Conservation (phyloP, 495 filamentous ascomycete species). For the Tetracladium setigerum region DNA sequence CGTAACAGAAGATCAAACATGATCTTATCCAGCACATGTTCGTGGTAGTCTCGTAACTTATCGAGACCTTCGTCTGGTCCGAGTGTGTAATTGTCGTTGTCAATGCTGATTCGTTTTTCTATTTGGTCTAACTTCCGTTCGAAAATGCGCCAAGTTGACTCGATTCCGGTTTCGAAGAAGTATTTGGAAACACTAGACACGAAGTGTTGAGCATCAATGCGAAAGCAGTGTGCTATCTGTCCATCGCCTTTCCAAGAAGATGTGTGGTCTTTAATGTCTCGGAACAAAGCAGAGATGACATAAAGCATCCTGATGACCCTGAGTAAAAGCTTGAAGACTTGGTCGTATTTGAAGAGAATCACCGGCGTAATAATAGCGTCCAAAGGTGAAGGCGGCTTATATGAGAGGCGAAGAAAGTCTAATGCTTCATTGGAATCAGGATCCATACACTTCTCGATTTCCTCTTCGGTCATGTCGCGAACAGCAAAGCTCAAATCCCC, state of each 20-base stretch:
- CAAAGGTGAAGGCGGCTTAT: conserved; percentile 68
- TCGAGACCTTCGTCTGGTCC: conserved; percentile 45
- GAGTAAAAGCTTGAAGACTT: conserved; percentile 70
- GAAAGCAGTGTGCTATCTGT: conserved; percentile 47
- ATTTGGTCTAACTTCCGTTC: conserved; percentile 54
- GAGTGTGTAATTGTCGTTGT: conserved; percentile 21
- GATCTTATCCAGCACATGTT: conserved; percentile 69
- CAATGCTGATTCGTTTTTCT: conserved; percentile 46
- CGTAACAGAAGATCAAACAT: conserved; percentile 65
- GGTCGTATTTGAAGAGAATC: conserved; percentile 71
- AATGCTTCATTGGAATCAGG: conserved; percentile 74
- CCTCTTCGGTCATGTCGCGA: conserved; percentile 66
- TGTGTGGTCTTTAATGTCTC: conserved; percentile 41
- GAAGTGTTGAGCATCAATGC: conserved; percentile 72
- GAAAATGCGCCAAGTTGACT: conserved; percentile 61
- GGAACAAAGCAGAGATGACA: conserved; percentile 62
- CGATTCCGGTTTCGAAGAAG: conserved; percentile 70
- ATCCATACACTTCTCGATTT: conserved; percentile 72
- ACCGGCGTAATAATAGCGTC: conserved; percentile 61
- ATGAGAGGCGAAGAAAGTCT: conserved; percentile 84
- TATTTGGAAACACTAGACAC: conserved; percentile 59
- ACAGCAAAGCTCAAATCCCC: conserved; percentile 82
- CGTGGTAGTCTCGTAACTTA: conserved; percentile 61
- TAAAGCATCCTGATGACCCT: conserved; percentile 74
- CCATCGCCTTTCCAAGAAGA: conserved; percentile 21